Base-by-base conservation (phyloP, 306 rosid genomes). In the Lithocarpus polystachyus region DNA sequence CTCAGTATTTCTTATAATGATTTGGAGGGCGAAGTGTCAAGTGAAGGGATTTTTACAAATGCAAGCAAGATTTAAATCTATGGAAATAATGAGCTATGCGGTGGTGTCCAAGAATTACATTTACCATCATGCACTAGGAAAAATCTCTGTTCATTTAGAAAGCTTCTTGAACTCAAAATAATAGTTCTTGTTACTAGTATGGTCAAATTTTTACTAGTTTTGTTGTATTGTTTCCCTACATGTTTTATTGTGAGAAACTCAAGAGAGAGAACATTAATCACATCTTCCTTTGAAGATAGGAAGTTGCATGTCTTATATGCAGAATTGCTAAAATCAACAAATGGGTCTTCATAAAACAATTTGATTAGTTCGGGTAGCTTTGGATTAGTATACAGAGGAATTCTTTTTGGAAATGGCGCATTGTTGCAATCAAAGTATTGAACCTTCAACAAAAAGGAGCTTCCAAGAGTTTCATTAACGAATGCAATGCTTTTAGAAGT, bases 361-460 rank as follows among this genome's bases (percentile, higher is more conserved):
- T 40, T 79, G 55, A 81, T 88, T 22, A 89, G 91, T 23, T 37
- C 77, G 5, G 89, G 89, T 1, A 57, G 85, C 56, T 87, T 87
- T 43, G 84, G 84, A 18, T 88, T 71, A 5, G 90, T 84, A 5
- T 89, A 84, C 37, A 81, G 64, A 68, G 89, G 81, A 24, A 17
- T n/a, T n/a, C 85, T 87, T 68, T 45, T 65, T 24, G 14, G 24
- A 14, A 56, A 77, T 33, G 77, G 77, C 65, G 28, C 60, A 0
- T 7, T 28, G 72, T 83, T 26, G 91, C 83, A 18, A 48, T 86
- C 54, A 75, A 86, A 73, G 89, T 86, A 0, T 45, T 86, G 28
- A 54, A 55, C 51, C 77, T 73, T 29, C 28, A 73, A 73, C 28
- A 35, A 12, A 9, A 29, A 29, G 68, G 67, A 12, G 67, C 68